A percentile compares a stretch with the other conserved stretches of the same genome.
phyloP scores from a whole-genome alignment of 345 rosid genomes.

The Acer yangbiense region DNA sequence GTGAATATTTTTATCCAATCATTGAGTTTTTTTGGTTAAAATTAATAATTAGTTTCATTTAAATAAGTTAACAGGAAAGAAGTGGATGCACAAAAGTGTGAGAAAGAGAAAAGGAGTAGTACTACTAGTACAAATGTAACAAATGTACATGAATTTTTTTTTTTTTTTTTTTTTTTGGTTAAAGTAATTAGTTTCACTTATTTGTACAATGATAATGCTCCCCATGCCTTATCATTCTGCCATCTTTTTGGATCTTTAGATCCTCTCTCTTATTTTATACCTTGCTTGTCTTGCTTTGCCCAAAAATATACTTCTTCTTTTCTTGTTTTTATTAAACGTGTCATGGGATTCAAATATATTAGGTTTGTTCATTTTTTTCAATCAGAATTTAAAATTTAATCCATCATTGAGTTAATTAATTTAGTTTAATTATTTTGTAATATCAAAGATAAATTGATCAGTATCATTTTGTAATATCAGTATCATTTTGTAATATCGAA shows the following conservation, averaged over 20 bases:
- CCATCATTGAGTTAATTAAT: no score
- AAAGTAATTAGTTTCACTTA: background rate
- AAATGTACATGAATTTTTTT: background rate
- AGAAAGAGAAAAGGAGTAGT: background rate
- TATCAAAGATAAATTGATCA: no score
- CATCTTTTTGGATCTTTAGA: conserved; percentile 2
- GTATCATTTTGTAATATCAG: no score
- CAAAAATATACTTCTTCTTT: background rate
- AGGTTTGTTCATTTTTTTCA: no score
- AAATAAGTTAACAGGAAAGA: background rate
- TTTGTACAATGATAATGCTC: conserved; percentile 20
- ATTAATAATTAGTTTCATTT: no score
- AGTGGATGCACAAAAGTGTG: background rate
- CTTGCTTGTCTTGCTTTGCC: background rate
- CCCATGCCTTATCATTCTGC: conserved; percentile 19
- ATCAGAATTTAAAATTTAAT: no score
- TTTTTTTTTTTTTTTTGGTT: background rate
- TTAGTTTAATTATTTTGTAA: no score
- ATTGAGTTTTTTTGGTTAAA: no score
- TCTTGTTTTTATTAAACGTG: background rate
- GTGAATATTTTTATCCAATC: no score
- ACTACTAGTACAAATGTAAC: background rate
- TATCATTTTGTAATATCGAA: no score
- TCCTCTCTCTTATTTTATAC: background rate
- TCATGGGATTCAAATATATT: no score